A percentile compares a stretch with the other conserved stretches of the same genome.
Evolutionary conservation across 129 eudicot genomes (phyloP).

Genomic region (Oenanthe sinensis): DNA sequence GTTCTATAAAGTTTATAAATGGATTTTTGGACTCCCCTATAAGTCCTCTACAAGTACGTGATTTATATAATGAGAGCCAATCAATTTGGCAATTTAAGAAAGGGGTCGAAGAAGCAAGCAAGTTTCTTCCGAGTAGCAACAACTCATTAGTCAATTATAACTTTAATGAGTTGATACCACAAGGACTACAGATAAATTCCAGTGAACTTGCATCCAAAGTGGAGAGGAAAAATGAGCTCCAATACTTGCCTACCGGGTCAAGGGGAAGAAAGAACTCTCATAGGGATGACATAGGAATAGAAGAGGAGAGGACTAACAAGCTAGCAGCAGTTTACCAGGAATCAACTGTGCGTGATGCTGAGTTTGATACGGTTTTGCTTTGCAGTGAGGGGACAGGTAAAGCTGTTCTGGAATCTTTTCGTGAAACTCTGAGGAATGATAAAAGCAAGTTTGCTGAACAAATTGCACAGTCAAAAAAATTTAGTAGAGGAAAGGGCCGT

Average conservation of each 20-base stretch:
- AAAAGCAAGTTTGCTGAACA: conserved; percentile 29
- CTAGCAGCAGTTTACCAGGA: conserved; percentile 58
- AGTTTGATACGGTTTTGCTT: conserved; percentile 60
- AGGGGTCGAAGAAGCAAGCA: conserved; percentile 74
- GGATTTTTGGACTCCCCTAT: conserved; percentile 49
- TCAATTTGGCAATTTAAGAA: conserved; percentile 53
- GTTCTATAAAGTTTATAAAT: conserved; percentile 24
- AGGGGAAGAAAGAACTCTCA: conserved; percentile 44
- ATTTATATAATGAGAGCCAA: conserved; percentile 40
- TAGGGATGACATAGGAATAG: conserved; percentile 32
- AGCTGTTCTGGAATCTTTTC: conserved; percentile 32
- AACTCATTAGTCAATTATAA: conserved; percentile 23
- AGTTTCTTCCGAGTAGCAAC: conserved; percentile 48
- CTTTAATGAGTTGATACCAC: conserved; percentile 9
- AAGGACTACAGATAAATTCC: conserved; percentile 11
- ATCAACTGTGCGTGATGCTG: conserved; percentile 42
- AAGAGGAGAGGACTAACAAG: conserved; percentile 54
- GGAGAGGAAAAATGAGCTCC: conserved; percentile 15
- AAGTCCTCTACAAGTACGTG: conserved; percentile 39
- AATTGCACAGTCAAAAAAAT: conserved; percentile 31
- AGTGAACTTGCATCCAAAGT: conserved; percentile 2
- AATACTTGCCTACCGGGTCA: conserved; percentile 7
- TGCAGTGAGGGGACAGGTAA: conserved; percentile 40
- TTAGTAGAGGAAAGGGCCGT: conserved; percentile 36
- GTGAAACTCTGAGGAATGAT: conserved; percentile 42